Evolutionary conservation across 164 flowering plant genomes (phyloP), one percentile per base, ranked within the genome.

Genomic region (Stephania japonica): DNA sequence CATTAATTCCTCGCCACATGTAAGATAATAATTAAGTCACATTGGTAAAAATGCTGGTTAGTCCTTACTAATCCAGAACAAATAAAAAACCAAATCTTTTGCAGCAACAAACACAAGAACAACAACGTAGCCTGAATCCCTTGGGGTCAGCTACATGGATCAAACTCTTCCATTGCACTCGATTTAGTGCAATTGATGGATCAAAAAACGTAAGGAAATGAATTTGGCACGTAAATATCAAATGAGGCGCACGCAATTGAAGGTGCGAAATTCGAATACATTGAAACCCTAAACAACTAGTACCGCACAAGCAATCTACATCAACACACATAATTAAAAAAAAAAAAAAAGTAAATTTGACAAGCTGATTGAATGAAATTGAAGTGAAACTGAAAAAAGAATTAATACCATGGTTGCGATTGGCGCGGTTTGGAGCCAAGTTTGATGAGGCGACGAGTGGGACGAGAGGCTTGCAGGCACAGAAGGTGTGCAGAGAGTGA

Each of bases 391-490:
- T 81, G 63, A 19, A 6, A 11, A 65, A 44, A 27, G 83, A 32
- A 32, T n/a, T n/a, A 23, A 61, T 53, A 9, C 80, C 66, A 68
- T 70, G 73, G 32, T 43, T 74, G 78, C 59, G 67, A 7, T 47
- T 81, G 21, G 81, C 68, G 68, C 68, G 77, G 25, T 49, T 70
- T 21, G 49, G 70, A 75, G 26, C 62, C 19, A 14, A 76, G 63
- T 61, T 18, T 49, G 41, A 69, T 74, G 86, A 75, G 62, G 72
- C 26, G 16, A 78, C 71, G 24, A 77, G 70, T 4, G 80, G 80
- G 16, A 71, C 19, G 7, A 72, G 69, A 65, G 77, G 61, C 76
- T 76, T 79, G 56, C 78, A 69, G 70, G 74, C 81, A 78, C 73
- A 69, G 65, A 72, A 26, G 26, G 63, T 38, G 13, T 24, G 69